Evolutionary conservation across 441 rosid species (phyloP), one percentile per base, ranked within the genome.

Genomic region (Euphorbia corollata): DNA sequence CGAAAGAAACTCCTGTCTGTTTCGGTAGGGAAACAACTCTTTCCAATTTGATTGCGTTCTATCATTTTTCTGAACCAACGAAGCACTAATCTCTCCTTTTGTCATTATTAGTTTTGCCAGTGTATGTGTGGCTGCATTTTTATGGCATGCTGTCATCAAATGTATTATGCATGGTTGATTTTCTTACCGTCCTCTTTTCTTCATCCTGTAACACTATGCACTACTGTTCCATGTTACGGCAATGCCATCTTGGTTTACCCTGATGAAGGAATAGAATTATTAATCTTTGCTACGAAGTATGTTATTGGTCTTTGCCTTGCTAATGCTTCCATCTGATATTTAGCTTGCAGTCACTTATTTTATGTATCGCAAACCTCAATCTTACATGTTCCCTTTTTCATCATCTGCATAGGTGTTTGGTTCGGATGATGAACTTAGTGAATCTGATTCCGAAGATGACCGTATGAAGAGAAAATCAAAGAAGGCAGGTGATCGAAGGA

Each of bases 391-490:
- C 10, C 43, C 45, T 69, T 68, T 63, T 23, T 7, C 18, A 27
- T 71, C 70, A 23, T 32, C 27, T 19, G 15, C 39, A 45, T 77
- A 89, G 85, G 77, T 68, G 48, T 57, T 67, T 71, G 81, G 81
- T 59, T 81, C 81, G 53, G 88, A 75, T 71, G 82, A 77, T 68
- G 79, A 77, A 12, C 30, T 53, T 47, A 54, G 79, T 57, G 72
- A 80, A 71, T 83, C 89, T 54, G 94, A 84, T 53, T 85, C 86
- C 55, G 86, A 85, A 71, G 86, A 82, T 70, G 82, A 81, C 16
- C 0, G 24, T 8, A 67, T 60, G 59, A 68, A 71, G 71, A 80
- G 45, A 81, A 76, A 74, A 75, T 76, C 77, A 57, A 79, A 69
- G 70, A 79, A 73, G 70, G 65, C 77, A 53, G 47, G 61, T 71